These are phyloP conservation scores for Mucor circinelloides DNA, from an alignment of 371 early-diverging fungal genomes.

Conservation along the genomic window DNA sequence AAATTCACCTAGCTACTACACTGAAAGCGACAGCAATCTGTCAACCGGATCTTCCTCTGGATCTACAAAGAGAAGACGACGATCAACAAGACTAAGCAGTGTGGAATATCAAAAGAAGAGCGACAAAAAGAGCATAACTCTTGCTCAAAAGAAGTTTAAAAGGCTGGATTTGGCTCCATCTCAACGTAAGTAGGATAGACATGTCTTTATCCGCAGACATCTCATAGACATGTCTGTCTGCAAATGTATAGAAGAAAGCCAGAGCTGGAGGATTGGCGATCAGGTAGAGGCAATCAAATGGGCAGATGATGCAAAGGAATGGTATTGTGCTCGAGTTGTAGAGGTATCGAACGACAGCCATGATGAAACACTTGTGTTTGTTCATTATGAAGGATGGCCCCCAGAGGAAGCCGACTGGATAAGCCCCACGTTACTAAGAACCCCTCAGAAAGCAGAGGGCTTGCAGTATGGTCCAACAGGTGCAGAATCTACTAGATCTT, in stretches of 20 bases:
- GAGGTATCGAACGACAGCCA: slow-evolving; percentile 24
- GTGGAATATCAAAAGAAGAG: slow-evolving; percentile 9
- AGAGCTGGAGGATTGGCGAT: slow-evolving; percentile 37
- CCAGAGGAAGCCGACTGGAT: slow-evolving; percentile 68
- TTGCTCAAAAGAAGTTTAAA: slow-evolving; percentile 25
- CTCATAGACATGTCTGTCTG: not conserved
- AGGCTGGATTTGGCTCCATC: slow-evolving; percentile 12
- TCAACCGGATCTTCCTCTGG: slow-evolving; percentile 25
- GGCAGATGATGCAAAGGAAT: slow-evolving; percentile 34
- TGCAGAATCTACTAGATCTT: slow-evolving; percentile 51
- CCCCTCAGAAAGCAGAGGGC: not conserved
- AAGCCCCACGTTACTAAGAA: slow-evolving; percentile 38
- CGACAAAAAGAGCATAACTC: slow-evolving; percentile 4
- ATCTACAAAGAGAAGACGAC: slow-evolving; percentile 23
- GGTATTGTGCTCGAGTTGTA: slow-evolving; percentile 49
- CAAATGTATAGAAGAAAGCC: not conserved
- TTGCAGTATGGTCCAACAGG: slow-evolving; percentile 54
- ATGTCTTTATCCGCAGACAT: not conserved
- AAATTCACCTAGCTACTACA: slow-evolving; percentile 16
- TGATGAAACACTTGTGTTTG: slow-evolving; percentile 38
- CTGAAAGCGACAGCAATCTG: slow-evolving; percentile 20
- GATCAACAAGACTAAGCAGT: slow-evolving; percentile 1
- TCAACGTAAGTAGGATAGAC: not conserved
- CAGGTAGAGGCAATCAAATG: slow-evolving; percentile 48
- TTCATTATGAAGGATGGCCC: slow-evolving; percentile 67